Conservation (phyloP, 352 stramenopile species). For the Globisporangium acanthophoron region DNA sequence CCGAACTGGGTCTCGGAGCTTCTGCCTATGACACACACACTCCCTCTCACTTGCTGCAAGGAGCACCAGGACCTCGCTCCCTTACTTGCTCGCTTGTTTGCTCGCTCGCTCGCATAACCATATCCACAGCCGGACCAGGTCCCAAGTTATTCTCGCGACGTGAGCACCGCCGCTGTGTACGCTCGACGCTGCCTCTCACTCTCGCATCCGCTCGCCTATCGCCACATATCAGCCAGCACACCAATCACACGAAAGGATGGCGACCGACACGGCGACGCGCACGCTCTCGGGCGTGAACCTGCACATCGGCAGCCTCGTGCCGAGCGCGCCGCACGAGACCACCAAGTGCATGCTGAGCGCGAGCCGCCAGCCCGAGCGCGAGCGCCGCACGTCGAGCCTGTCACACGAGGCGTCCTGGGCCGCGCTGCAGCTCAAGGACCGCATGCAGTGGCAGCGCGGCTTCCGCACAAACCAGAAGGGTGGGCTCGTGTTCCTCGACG, state of each 20-base stretch:
- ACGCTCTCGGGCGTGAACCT: constrained; percentile 44
- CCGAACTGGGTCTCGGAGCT: too few species aligned
- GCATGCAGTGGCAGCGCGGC: constrained; percentile 45
- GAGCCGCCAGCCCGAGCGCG: constrained; percentile 1
- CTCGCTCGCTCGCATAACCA: too few species aligned
- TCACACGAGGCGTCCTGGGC: constrained; percentile 32
- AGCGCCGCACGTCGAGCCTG: constrained; percentile 9
- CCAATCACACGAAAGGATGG: not conserved
- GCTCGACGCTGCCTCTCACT: not conserved
- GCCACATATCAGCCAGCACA: not conserved
- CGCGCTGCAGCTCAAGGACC: constrained; percentile 41
- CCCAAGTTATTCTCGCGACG: too few species aligned
- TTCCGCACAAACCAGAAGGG: constrained; percentile 75
- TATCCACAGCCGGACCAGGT: too few species aligned
- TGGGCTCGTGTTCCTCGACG: constrained; percentile 57
- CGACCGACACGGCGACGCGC: constrained; percentile 11
- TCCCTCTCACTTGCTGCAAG: too few species aligned
- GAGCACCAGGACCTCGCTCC: not conserved
- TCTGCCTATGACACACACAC: too few species aligned
- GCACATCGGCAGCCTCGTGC: constrained; percentile 50
- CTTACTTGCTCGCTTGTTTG: too few species aligned
- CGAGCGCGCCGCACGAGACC: constrained; percentile 26
- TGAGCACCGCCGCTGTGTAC: too few species aligned
- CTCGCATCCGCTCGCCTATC: not conserved
- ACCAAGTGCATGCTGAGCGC: constrained; percentile 3